Evolutionary conservation across 768 basidiomycete species (phyloP).

Genomic region (Calvatia gigantea): DNA sequence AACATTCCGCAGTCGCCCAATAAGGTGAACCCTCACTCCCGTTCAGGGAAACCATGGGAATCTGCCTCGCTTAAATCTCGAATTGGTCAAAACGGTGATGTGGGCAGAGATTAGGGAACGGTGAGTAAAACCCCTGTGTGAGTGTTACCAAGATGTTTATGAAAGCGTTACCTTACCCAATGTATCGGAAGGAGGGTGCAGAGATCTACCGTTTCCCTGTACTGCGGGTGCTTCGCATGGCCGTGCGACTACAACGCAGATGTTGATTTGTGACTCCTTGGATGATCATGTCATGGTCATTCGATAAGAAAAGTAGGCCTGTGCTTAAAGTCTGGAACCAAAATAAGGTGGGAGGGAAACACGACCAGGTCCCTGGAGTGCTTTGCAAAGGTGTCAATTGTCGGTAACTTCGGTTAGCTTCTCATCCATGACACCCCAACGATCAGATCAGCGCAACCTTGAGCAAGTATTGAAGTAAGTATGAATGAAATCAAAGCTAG

Average conservation of each 20-base stretch:
- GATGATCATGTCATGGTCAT: neutral
- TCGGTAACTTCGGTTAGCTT: neutral
- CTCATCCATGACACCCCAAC: neutral
- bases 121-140: neutral
- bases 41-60: constrained; percentile 6
- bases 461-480: neutral
- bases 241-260: neutral
- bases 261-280: neutral
- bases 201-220: neutral
- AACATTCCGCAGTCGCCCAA: neutral
- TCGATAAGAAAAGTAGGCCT: neutral
- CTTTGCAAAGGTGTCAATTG: neutral
- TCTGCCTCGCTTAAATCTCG: constrained; percentile 1
- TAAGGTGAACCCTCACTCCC: neutral
- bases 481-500: neutral
- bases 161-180: constrained; percentile 5
- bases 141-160: neutral
- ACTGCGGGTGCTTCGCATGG: constrained; percentile 5
- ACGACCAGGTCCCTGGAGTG: neutral
- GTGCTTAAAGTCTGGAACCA: neutral
- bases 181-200: neutral
- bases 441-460: neutral
- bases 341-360: neutral
- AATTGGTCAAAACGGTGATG: neutral
- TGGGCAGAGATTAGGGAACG: neutral